These are phyloP conservation scores for Torulaspora microellipsoides DNA, from an alignment of 805 yeast species.

Conservation along the genomic window DNA sequence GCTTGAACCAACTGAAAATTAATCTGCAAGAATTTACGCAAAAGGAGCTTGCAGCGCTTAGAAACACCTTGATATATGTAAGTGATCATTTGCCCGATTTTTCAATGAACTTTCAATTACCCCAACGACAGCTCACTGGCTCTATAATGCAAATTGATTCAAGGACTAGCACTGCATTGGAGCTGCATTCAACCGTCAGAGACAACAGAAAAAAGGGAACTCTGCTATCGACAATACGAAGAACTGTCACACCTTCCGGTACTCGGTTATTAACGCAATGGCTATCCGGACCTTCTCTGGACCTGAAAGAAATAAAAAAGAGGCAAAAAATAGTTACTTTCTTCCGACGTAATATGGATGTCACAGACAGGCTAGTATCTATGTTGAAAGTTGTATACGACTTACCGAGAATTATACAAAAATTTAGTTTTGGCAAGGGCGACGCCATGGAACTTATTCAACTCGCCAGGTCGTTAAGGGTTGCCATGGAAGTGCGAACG, in stretches of 20 bases:
- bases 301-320: conserved; percentile 47
- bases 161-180: conserved; percentile 71
- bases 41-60: conserved; percentile 57
- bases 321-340: conserved; percentile 52
- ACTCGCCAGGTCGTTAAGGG: conserved; percentile 40
- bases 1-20: conserved; percentile 26
- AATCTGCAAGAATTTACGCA: conserved; percentile 32
- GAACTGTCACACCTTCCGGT: conserved; percentile 80
- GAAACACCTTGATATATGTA: conserved; percentile 61
- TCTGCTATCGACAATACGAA: conserved; percentile 58
- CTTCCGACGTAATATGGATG: conserved; percentile 34
- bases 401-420: conserved; percentile 55
- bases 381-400: conserved; percentile 49
- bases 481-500: conserved; percentile 25
- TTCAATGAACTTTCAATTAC: conserved; percentile 59
- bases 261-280: conserved; percentile 73
- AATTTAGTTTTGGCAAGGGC: conserved; percentile 47
- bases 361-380: conserved; percentile 33
- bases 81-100: conserved; percentile 69
- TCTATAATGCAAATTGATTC: conserved; percentile 73
- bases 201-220: conserved; percentile 62
- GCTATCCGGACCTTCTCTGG: conserved; percentile 75
- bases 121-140: conserved; percentile 50
- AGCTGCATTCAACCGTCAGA: conserved; percentile 56
- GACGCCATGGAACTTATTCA: conserved; percentile 43